Base-by-base conservation (phyloP, 2,329 filamentous ascomycete species). In the Aspergillus quadrilineatus region DNA sequence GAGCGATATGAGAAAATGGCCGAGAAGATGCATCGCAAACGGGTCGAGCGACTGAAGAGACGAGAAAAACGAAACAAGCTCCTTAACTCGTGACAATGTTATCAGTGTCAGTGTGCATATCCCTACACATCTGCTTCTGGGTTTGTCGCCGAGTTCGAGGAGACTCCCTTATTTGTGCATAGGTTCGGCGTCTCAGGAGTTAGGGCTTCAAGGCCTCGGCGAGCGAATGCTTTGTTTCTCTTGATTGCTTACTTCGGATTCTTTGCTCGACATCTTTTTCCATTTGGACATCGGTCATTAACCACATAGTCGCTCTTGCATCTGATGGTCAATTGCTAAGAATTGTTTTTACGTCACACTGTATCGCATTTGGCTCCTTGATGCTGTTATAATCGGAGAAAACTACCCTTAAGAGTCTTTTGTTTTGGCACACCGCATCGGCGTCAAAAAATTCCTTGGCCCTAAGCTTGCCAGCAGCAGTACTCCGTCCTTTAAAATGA, bases 11-110 rank as follows among this genome's bases (percentile, higher is more conserved):
- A 92, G 74, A 90, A 92, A 80, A 85, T 99, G 85, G 93, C 92
- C 17, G 90, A 92, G 78, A 97, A 94, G 80, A 97, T 99, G 94
- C 93, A 97, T 79, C 86, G 85, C 76, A 97, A 96, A 82, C 84
- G 92, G 60, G 88, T 97, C 10, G 94, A 99, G 77, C 85, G 94
- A 66, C 77, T 96, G 75, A 96, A 92, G 86, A 85, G 92, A 71
- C 89, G 91, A 75, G 94, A 99, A 81, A 97, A 97, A 87, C 86
- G 94, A 71, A 99, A 79, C 66, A 79, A 78, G 65, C 53, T 79
- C 55, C 68, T 79, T 53, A 76, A 73, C 61, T 78, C 76, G 32
- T 79, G 62, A 29, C 14, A 6, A 5, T n/a, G 36, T 39, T 4
- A 6, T 14, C 26, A 28, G 26, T 28, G 50, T 32, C 15, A 55